Conservation (phyloP, 2,329 filamentous ascomycete species). For the Xylariales sp. region DNA sequence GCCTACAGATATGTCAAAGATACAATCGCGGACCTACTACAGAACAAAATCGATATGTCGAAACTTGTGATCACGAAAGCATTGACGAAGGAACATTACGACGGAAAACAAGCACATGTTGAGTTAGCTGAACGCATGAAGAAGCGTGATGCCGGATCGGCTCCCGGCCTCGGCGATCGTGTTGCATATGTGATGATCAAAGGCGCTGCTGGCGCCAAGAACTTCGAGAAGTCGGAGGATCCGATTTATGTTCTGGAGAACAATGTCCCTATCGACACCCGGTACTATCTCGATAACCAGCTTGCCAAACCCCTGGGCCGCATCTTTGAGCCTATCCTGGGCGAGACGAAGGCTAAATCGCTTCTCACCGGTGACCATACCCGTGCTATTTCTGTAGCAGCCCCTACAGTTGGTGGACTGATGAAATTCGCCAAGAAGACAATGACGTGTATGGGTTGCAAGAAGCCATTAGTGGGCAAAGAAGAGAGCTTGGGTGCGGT, state of each 20-base stretch:
- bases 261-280: slow-evolving; percentile 96
- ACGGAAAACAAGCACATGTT: slow-evolving; percentile 90
- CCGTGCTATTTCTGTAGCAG: slow-evolving; percentile 87
- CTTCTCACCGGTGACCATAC: slow-evolving; percentile 92
- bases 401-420: slow-evolving; percentile 83
- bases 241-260: slow-evolving; percentile 96
- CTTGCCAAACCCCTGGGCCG: slow-evolving; percentile 88
- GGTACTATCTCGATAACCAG: slow-evolving; percentile 98
- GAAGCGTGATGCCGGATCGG: slow-evolving; percentile 93
- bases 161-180: slow-evolving; percentile 87
- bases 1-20: slow-evolving; percentile 81
- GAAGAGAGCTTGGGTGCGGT: slow-evolving; percentile 82
- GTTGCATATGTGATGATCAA: slow-evolving; percentile 98
- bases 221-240: slow-evolving; percentile 96
- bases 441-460: slow-evolving; percentile 97
- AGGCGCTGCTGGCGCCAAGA: slow-evolving; percentile 82
- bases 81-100: slow-evolving; percentile 84
- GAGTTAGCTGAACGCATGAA: slow-evolving; percentile 95
- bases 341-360: slow-evolving; percentile 83
- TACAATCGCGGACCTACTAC: slow-evolving; percentile 88
- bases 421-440: slow-evolving; percentile 99
- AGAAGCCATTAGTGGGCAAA: slow-evolving; percentile 82
- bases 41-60: slow-evolving; percentile 98
- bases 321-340: slow-evolving; percentile 97
- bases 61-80: slow-evolving; percentile 99